Conservation (phyloP, 2,329 filamentous ascomycete species). For the Hypoxylon rubiginosum region DNA sequence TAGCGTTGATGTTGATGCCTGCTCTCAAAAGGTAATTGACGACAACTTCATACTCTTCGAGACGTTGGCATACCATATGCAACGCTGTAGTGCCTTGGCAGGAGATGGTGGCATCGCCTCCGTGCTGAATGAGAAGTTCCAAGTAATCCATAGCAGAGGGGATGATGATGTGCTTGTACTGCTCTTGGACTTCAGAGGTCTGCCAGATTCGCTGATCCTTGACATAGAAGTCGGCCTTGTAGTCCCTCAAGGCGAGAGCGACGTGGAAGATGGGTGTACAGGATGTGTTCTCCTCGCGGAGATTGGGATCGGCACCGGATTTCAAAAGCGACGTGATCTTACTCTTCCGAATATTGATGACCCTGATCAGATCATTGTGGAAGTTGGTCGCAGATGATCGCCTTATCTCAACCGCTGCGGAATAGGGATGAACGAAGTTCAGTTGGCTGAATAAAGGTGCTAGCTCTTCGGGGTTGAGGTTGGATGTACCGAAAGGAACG, state of each 20-base stretch:
- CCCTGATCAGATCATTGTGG: neutral
- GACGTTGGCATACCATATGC: slow-evolving; percentile 11
- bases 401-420: no score
- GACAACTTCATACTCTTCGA: neutral
- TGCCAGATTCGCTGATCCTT: neutral
- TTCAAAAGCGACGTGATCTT: slow-evolving; percentile 5
- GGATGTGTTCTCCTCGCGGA: neutral
- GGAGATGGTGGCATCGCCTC: neutral
- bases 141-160: neutral
- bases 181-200: neutral
- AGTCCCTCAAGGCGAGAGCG: neutral
- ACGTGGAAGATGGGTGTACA: slow-evolving; percentile 14
- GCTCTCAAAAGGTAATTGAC: slow-evolving; percentile 11
- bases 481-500: neutral
- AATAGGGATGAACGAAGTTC: neutral
- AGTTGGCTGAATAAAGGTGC: slow-evolving; percentile 13
- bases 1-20: slow-evolving; percentile 18
- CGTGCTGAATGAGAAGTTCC: slow-evolving; percentile 1
- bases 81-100: slow-evolving; percentile 12
- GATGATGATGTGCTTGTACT: slow-evolving; percentile 6
- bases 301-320: slow-evolving; percentile 22
- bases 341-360: neutral
- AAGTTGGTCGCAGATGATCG: no score
- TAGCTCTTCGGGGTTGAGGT: neutral
- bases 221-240: neutral